Percentiles rank a stretch among this genome's conserved stretches.
phyloP scores from a whole-genome alignment of 345 rosid genomes.

The Gossypium turneri region DNA sequence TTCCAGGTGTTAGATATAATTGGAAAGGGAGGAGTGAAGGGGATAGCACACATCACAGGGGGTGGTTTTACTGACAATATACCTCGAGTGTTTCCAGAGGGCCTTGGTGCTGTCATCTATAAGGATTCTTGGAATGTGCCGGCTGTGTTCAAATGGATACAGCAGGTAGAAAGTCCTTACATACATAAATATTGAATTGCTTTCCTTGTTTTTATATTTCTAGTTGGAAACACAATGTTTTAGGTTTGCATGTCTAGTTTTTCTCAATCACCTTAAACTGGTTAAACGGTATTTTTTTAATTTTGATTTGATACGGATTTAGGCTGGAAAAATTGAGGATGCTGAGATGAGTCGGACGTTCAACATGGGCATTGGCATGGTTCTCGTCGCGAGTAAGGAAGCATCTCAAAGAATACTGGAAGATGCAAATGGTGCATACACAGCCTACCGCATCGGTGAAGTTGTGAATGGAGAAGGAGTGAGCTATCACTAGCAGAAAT shows the following conservation, averaged over 20 bases:
- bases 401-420: conserved; percentile 52
- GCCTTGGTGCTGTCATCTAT: conserved; percentile 66
- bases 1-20: conserved; percentile 61
- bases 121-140: conserved; percentile 72
- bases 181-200: neutral
- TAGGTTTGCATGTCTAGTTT: neutral
- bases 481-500: conserved; percentile 34
- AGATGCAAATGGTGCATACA: conserved; percentile 36
- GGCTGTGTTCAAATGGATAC: conserved; percentile 79
- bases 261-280: neutral
- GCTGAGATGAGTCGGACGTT: conserved; percentile 86
- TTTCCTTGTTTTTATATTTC: neutral
- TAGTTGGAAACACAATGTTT: neutral
- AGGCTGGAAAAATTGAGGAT: conserved; percentile 80
- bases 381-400: conserved; percentile 57
- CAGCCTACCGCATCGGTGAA: conserved; percentile 67
- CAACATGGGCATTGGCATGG: conserved; percentile 96
- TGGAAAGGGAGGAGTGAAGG: conserved; percentile 80
- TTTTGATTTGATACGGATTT: neutral
- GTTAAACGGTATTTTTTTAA: neutral
- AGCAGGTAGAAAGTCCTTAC: conserved; percentile 48
- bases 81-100: conserved; percentile 78
- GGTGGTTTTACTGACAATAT: conserved; percentile 94
- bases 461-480: conserved; percentile 68
- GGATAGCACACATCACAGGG: conserved; percentile 86